Base-by-base conservation (phyloP, 2,329 filamentous ascomycete genomes). In the Fusarium sp. region DNA sequence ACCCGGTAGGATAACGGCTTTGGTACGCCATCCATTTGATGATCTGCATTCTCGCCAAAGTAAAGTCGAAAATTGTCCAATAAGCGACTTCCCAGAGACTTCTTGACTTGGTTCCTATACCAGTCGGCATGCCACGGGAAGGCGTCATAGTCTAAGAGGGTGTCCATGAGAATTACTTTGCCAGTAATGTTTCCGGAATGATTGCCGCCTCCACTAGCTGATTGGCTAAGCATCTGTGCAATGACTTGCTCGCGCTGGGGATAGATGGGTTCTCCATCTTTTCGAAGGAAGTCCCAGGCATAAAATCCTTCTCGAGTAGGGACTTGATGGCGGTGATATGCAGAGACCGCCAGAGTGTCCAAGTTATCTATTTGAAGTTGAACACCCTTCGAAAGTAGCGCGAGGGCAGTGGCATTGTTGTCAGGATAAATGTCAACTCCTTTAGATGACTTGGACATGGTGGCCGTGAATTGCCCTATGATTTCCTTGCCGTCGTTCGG, bases 91-190 rank as follows among this genome's bases (percentile, higher is more conserved):
- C 65, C 34, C 1, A 50, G 51, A n/a, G 55, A n/a, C 10, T 28
- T 28, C 7, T 53, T 34, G 31, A 72, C 71, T 21, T 66, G 49
- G 10, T 22, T 31, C 13, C 47, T 57, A 31, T 72, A 74, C 72
- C 72, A 74, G 33, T 71, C 67, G 4, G 72, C 71, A 34, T 74
- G 72, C 65, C 67, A 67, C 2, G 71, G 69, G 26, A 65, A 70
- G 7, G 72, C 72, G 19, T 73, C 71, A 13, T 38, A 58, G 54
- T 73, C 69, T 4, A 53, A 14, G 8, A 73, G 63, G 11, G 58
- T 71, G 40, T 73, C 63, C 45, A 74, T 51, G 36, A 69, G 55
- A 21, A 74, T 70, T 19, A 71, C 10, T 51, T 74, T 74, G 22
- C 24, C 44, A 1, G 47, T 64, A 34, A 72, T 63, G n/a, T 67